These are phyloP conservation scores for Irpex lacteus DNA, from an alignment of 1,284 basidiomycete genomes.

Conservation along the genomic window DNA sequence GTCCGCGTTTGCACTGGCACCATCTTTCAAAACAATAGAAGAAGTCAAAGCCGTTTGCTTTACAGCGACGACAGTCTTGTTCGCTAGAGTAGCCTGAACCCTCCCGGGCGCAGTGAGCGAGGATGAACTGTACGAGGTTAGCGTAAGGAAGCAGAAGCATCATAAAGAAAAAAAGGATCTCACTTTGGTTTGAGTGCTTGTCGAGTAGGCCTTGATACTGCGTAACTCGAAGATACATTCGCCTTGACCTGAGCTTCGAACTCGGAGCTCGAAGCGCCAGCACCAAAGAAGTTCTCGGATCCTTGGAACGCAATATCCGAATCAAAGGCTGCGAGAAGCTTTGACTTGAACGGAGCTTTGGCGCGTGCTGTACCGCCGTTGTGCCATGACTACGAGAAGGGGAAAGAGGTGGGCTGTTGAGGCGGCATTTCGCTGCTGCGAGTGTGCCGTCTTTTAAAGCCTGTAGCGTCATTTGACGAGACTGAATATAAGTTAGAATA, in stretches of 20 bases:
- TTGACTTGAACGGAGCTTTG: slow-evolving; percentile 15
- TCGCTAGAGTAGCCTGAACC: no score
- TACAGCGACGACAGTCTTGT: no score
- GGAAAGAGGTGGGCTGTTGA: neutral
- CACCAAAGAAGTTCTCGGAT: neutral
- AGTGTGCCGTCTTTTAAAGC: slow-evolving; percentile 10
- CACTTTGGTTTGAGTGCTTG: no score
- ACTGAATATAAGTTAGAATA: neutral
- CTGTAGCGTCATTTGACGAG: slow-evolving; percentile 13
- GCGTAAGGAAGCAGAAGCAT: no score
- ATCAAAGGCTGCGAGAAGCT: slow-evolving; percentile 22
- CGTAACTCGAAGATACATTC: no score
- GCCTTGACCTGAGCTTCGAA: neutral
- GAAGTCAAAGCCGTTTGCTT: no score
- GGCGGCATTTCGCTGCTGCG: slow-evolving; percentile 4
- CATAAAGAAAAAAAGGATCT: no score
- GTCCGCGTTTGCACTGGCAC: no score
- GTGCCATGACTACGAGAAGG: neutral
- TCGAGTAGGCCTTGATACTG: no score
- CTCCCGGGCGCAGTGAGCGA: no score
- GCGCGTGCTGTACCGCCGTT: slow-evolving; percentile 1
- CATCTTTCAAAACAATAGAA: no score
- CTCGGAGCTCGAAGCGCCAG: neutral
- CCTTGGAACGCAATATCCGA: slow-evolving; percentile 13
- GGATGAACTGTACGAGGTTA: no score